Evolutionary conservation across 2,329 filamentous ascomycete species (phyloP).

Genomic region (Aspergillus sp.): DNA sequence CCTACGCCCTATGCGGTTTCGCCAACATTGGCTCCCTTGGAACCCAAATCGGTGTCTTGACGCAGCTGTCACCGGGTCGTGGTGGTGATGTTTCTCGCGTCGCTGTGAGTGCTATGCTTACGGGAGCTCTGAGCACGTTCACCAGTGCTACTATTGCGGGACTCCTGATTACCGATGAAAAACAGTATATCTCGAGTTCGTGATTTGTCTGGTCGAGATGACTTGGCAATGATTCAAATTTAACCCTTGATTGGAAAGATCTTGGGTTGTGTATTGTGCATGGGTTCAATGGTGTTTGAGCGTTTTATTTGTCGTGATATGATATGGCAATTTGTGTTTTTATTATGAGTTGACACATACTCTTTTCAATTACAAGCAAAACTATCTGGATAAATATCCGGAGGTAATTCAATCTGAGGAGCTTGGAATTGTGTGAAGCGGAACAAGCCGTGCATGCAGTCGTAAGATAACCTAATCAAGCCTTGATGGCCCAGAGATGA

Average conservation of each 20-base stretch:
- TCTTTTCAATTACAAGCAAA: no score
- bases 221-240: no score
- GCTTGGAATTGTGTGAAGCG: no score
- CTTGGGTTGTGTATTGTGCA: neutral
- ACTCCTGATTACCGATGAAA: conserved; percentile 60
- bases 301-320: neutral
- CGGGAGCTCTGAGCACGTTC: conserved; percentile 73
- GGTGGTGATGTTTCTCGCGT: conserved; percentile 71
- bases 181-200: conserved; percentile 13
- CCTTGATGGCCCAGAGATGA: no score
- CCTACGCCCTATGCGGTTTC: conserved; percentile 76
- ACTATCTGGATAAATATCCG: no score
- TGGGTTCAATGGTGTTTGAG: neutral
- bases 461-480: no score
- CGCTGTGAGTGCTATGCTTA: conserved; percentile 70
- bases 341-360: no score
- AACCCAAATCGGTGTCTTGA: conserved; percentile 83
- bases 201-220: no score
- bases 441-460: neutral
- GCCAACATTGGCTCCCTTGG: conserved; percentile 85
- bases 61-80: conserved; percentile 71
- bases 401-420: no score
- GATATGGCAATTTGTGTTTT: neutral
- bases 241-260: no score
- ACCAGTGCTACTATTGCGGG: conserved; percentile 75